Base-by-base conservation (phyloP, 2,329 filamentous ascomycete species). In the Nothophaeocryptopus gaeumannii region DNA sequence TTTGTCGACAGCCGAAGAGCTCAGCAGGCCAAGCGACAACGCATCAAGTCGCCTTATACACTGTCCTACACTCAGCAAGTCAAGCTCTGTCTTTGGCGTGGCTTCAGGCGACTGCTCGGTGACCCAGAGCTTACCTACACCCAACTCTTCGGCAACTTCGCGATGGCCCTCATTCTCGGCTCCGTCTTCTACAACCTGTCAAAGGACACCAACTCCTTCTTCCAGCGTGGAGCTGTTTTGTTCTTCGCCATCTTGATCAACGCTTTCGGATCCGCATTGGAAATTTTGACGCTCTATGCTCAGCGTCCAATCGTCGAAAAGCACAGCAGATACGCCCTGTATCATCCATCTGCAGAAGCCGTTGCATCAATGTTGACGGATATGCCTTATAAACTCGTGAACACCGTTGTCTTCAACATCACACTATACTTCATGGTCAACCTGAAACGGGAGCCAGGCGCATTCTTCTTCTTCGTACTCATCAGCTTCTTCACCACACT, bases 301-400 rank as follows among this genome's bases (percentile, higher is more conserved):
- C 90, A 96, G 79, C 85, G 91, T 33, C 86, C 88, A 1, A 95
- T 96, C 61, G 89, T 96, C 53, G 89, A 96, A 66, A 96, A 96
- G 67, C 91, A 96, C 61, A 74, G 79, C 48, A 83, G 86, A 50
- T 96, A 95, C 66, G 89, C 90, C 13, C 78, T 96, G 13, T 95
- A 96, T 63, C 91, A 95, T 63, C 89, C 91, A 0, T 90, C 86
- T 8, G 86, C 89, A 12, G 90, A 96, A 76, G 88, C 89, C n/a
- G 78, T 89, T 51, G 83, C 88, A 0, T 93, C 88, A 8, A 93
- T 95, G 85, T 70, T 96, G 29, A 86, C 82, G 55, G 91, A 96
- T 61, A 72, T 95, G 71, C 91, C 91, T 0, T 89, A 89, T 70
- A 95, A 93, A 69, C 70, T 95, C 8, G 33, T 70, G n/a, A 91